Evolutionary conservation across 129 eudicot species (phyloP).

Genomic region (carrot (Daucus carota)): DH1_v3.0 NC_030385.2:38623501-38624000

Average conservation of each 20-base stretch:
- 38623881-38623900: background rate
- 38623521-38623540: conserved; percentile 15
- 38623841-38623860: background rate
- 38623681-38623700: background rate
- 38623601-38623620: background rate
- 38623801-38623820: background rate
- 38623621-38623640: background rate
- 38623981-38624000: background rate
- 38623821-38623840: background rate
- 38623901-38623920: background rate
- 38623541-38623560: background rate
- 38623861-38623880: background rate
- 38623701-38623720: background rate
- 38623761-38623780: too few species aligned
- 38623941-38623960: background rate
- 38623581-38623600: background rate
- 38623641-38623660: background rate
- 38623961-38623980: background rate
- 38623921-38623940: background rate
- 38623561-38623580: background rate
- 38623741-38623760: too few species aligned
- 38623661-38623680: background rate
- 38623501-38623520: conserved; percentile 11
- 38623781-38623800: background rate
- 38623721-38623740: too few species aligned